These are phyloP conservation scores for Cordyceps tenuipes DNA, from an alignment of 2,329 filamentous ascomycete species.

Conservation along the genomic window DNA sequence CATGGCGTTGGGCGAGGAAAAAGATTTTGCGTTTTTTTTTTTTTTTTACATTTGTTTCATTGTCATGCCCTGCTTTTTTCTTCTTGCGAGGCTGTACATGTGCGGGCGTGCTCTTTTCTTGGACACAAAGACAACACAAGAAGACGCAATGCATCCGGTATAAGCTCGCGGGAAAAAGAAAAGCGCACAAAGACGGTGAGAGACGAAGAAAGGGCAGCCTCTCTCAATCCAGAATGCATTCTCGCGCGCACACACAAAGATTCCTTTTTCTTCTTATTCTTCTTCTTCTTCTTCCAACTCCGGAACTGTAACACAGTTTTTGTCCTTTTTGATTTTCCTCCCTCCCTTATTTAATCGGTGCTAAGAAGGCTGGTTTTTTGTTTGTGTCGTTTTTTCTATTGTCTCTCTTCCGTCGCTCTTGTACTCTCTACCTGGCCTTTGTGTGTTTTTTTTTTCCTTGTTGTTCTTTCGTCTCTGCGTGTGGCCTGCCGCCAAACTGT, in stretches of 20 bases:
- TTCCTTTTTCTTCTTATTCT: neutral
- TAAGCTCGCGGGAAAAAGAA: neutral
- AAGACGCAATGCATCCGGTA: neutral
- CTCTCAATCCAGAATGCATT: neutral
- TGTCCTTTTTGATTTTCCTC: neutral
- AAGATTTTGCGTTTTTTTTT: constrained; percentile 13
- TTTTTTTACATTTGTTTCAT: constrained; percentile 12
- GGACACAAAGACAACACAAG: too few relatives aligned
- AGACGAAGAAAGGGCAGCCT: neutral
- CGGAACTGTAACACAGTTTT: neutral
- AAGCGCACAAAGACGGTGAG: neutral
- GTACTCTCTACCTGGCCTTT: too few relatives aligned
- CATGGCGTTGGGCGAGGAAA: constrained; percentile 25
- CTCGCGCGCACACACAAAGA: neutral
- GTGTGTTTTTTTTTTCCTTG: neutral
- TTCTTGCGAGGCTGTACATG: too few relatives aligned
- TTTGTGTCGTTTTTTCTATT: neutral
- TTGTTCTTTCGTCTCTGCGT: neutral
- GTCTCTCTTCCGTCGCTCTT: neutral
- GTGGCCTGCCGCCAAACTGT: neutral
- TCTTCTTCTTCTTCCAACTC: neutral
- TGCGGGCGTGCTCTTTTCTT: neutral
- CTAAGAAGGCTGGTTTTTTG: neutral
- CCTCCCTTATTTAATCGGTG: neutral
- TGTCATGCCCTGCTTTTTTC: neutral